A percentile compares a stretch with the other conserved stretches of the same genome.
Evolutionary conservation across 208 protist genomes (phyloP).

Genomic region (Acanthamoeba triangularis): DNA sequence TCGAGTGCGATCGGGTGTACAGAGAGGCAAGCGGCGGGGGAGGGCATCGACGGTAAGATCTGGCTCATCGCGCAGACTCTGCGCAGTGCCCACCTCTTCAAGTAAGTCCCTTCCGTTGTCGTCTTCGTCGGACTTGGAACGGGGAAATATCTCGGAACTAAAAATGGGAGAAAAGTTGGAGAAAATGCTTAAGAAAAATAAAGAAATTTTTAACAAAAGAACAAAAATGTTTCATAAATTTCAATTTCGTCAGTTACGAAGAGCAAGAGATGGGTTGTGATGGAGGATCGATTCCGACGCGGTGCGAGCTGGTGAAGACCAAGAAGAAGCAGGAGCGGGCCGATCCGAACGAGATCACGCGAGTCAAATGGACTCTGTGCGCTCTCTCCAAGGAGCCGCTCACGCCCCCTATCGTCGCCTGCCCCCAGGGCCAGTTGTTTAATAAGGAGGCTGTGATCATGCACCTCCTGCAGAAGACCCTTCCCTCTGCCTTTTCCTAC

Average conservation of each 20-base stretch:
- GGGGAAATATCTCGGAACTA: too few relatives aligned
- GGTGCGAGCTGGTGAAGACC: slow-evolving; percentile 51
- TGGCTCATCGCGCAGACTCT: slow-evolving; percentile 42
- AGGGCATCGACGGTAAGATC: slow-evolving; percentile 45
- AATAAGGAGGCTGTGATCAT: slow-evolving; percentile 75
- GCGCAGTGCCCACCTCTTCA: slow-evolving; percentile 38
- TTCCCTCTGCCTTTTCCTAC: slow-evolving; percentile 48
- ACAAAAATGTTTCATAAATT: too few relatives aligned
- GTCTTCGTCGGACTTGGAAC: too few relatives aligned
- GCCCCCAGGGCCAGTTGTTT: slow-evolving; percentile 44
- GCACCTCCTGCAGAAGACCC: slow-evolving; percentile 56
- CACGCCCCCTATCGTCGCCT: slow-evolving; percentile 30
- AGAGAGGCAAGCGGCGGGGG: background rate
- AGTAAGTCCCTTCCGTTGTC: background rate
- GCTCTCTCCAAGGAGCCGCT: slow-evolving; percentile 67
- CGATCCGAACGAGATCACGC: slow-evolving; percentile 13
- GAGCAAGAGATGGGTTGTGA: slow-evolving; percentile 18
- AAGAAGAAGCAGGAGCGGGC: slow-evolving; percentile 71
- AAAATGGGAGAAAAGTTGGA: too few relatives aligned
- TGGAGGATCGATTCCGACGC: slow-evolving; percentile 61
- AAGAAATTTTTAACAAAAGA: too few relatives aligned
- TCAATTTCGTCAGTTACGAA: background rate
- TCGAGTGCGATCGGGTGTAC: background rate
- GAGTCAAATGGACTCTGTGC: slow-evolving; percentile 52
- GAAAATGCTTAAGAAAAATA: too few relatives aligned